Evolutionary conservation across 768 basidiomycete species (phyloP).

Genomic region (Collybiopsis confluens): DNA sequence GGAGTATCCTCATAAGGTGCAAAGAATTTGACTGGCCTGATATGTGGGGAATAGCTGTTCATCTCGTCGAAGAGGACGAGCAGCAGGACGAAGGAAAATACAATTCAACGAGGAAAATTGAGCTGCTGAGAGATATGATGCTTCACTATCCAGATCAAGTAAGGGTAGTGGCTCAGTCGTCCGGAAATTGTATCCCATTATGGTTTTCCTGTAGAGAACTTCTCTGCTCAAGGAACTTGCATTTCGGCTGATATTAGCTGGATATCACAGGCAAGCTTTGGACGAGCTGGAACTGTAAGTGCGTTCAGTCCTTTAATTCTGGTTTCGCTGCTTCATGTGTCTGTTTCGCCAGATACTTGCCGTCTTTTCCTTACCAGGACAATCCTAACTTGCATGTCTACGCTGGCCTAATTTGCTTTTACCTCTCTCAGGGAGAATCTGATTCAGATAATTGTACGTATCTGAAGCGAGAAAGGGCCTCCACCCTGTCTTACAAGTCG

Average conservation of each 20-base stretch:
- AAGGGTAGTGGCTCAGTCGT: slow-evolving; percentile 19
- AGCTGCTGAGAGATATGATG: slow-evolving; percentile 70
- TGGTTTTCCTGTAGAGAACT: slow-evolving; percentile 50
- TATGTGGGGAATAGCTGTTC: slow-evolving; percentile 67
- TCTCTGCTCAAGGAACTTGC: slow-evolving; percentile 71
- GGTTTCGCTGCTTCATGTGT: background rate
- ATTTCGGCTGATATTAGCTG: slow-evolving; percentile 56
- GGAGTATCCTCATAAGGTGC: slow-evolving; percentile 72
- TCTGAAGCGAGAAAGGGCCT: too few species aligned
- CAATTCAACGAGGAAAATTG: slow-evolving; percentile 33
- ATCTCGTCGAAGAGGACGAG: slow-evolving; percentile 39
- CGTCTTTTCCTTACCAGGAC: slow-evolving; percentile 84
- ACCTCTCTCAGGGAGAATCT: slow-evolving; percentile 43
- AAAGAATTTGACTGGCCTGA: slow-evolving; percentile 72
- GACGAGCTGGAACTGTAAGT: slow-evolving; percentile 84
- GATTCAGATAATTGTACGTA: background rate
- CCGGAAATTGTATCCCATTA: background rate
- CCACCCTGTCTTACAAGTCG: background rate
- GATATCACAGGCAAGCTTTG: slow-evolving; percentile 63
- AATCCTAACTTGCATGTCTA: slow-evolving; percentile 78
- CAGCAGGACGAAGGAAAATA: slow-evolving; percentile 21
- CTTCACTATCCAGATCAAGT: slow-evolving; percentile 65
- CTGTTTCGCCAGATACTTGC: slow-evolving; percentile 61
- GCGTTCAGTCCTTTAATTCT: background rate
- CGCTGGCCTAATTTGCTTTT: slow-evolving; percentile 71